Base-by-base conservation (phyloP, 768 basidiomycete species). In the Russula virescens region DNA sequence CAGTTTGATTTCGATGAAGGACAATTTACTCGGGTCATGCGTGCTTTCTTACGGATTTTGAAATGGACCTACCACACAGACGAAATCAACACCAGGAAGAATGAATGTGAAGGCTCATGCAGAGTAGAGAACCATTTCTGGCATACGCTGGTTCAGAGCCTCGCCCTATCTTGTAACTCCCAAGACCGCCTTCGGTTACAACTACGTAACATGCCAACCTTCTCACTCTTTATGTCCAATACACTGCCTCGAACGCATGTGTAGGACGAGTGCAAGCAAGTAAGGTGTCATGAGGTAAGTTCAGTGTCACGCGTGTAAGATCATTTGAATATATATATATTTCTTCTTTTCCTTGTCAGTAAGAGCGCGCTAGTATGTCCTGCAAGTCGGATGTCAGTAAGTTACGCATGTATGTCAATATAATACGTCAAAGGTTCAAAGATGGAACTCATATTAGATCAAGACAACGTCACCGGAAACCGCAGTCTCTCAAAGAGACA, bases 371-470 rank as follows among this genome's bases (percentile, higher is more conserved):
- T 34, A 31, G 16, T 16, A 58, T 35, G 26, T 16, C 52, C 63
- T 64, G 47, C 6, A 11, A 55, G 40, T 21, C 13, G 4, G 38
- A 38, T 11, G 38, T 38, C 13, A 38, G 38, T 13, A 42, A 10
- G 42, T 62, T 23, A 64, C 11, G 35, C 31, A 19, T 40, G 23
- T 35, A 53, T 35, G 25, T 31, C 47, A 26, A 38, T 25, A 21
- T 16, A 54, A 18, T 46, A 64, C 19, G 38, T 46, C 55, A 38
- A n/a, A 46, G n/a, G 34, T 18, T 53, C 14, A 19, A 47, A n/a
- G 49, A 57, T 31, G 31, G 63, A 58, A 46, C 81, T 92, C 90
- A 91, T 86, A 91, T 92, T 92, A 92, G 90, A 92, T 92, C 90
- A 92, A 92, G 90, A 80, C 79, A 73, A 65, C 73, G 74, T 83